These are phyloP conservation scores for Colletotrichum incanum DNA, from an alignment of 2,329 filamentous ascomycete species.

Conservation along the genomic window DNA sequence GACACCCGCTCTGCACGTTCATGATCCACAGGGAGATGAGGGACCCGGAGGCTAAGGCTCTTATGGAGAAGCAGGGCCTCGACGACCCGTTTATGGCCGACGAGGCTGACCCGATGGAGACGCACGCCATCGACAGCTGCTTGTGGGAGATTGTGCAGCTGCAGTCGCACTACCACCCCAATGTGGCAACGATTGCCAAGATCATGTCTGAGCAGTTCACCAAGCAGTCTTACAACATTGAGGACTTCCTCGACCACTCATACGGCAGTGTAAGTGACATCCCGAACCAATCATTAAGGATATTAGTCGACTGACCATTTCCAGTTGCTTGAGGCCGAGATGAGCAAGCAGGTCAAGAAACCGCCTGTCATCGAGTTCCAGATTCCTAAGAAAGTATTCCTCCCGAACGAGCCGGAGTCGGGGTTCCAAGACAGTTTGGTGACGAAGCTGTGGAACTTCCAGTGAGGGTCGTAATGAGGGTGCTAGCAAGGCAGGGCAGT, in stretches of 20 bases:
- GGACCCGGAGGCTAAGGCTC: constrained; percentile 70
- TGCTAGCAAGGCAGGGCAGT: not conserved
- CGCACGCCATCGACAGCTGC: constrained; percentile 89
- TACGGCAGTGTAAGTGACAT: constrained; percentile 79
- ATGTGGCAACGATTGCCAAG: constrained; percentile 92
- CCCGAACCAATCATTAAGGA: not conserved
- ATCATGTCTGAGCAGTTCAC: constrained; percentile 98
- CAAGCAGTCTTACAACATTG: constrained; percentile 93
- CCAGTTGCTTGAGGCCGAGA: constrained; percentile 86
- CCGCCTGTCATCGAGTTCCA: constrained; percentile 92
- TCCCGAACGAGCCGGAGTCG: constrained; percentile 64
- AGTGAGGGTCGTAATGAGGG: constrained; percentile 30
- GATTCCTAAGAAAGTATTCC: constrained; percentile 89
- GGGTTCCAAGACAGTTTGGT: constrained; percentile 69
- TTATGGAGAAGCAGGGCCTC: constrained; percentile 73
- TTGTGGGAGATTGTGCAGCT: constrained; percentile 95
- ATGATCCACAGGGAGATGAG: constrained; percentile 89
- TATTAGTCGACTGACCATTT: constrained; percentile 69
- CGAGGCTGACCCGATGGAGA: constrained; percentile 88
- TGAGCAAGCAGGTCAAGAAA: constrained; percentile 88
- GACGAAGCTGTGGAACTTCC: constrained; percentile 75
- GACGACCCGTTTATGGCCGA: constrained; percentile 83
- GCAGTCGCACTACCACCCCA: constrained; percentile 95
- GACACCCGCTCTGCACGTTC: constrained; percentile 92
- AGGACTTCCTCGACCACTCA: constrained; percentile 96